A percentile compares a stretch with the other conserved stretches of the same genome.
phyloP scores from a whole-genome alignment of 2,329 filamentous ascomycete species.

The Epichloe sp. region DNA sequence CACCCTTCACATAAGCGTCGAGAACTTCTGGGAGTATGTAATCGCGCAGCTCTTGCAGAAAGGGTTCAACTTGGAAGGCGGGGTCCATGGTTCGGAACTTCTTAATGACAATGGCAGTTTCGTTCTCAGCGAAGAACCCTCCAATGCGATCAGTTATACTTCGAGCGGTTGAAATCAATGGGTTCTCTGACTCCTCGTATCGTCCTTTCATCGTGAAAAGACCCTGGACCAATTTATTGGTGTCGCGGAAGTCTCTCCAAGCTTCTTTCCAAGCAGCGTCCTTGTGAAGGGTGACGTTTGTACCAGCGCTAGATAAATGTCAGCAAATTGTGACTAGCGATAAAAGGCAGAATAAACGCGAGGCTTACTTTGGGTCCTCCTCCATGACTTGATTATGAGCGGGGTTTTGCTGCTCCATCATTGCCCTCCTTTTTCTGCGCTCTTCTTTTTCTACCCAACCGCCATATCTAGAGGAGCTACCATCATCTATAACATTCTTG shows the following conservation, averaged over 20 bases:
- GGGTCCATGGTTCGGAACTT: constrained; percentile 96
- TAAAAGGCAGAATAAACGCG: background rate
- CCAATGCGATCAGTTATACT: constrained; percentile 87
- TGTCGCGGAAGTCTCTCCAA: constrained; percentile 92
- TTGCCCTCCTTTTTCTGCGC: constrained; percentile 64
- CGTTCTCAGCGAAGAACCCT: constrained; percentile 96
- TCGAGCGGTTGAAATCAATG: constrained; percentile 80
- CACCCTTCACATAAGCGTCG: constrained; percentile 95
- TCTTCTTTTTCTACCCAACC: constrained; percentile 97
- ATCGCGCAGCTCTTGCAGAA: constrained; percentile 88
- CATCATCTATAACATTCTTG: constrained; percentile 93
- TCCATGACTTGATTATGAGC: constrained; percentile 47
- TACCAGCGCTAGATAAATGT: constrained; percentile 57
- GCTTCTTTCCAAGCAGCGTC: constrained; percentile 95
- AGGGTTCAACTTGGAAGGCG: constrained; percentile 85
- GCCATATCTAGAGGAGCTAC: constrained; percentile 88
- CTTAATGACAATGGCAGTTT: constrained; percentile 95
- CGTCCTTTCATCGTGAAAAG: constrained; percentile 74
- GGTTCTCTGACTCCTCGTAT: constrained; percentile 96
- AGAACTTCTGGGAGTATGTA: constrained; percentile 96
- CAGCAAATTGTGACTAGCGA: background rate
- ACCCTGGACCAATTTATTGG: constrained; percentile 75
- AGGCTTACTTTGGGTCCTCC: constrained; percentile 73
- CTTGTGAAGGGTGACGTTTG: constrained; percentile 90
- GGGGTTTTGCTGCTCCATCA: constrained; percentile 50